Evolutionary conservation across 371 early-diverging fungal genomes (phyloP).

Genomic region (Mucor plumbeus): DNA sequence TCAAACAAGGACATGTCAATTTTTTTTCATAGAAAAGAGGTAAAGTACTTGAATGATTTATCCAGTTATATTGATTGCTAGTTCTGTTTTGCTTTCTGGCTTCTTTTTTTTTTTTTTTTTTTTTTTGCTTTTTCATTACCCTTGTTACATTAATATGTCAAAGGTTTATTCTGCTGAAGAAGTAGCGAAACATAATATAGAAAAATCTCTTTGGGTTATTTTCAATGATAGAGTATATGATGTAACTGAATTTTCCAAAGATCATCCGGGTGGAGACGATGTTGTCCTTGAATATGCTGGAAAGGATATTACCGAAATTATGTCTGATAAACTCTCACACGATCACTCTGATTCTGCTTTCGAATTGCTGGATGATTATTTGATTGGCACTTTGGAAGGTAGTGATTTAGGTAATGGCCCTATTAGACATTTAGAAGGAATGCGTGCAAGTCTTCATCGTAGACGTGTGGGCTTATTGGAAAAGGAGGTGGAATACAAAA

Average conservation of each 20-base stretch:
- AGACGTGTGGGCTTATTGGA: constrained; percentile 24
- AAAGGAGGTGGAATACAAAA: constrained; percentile 35
- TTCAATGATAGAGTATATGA: constrained; percentile 83
- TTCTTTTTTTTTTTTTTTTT: not conserved
- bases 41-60: not conserved
- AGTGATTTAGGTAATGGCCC: constrained; percentile 2
- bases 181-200: constrained; percentile 71
- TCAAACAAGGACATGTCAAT: constrained; percentile 4
- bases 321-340: constrained; percentile 81
- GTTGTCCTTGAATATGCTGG: constrained; percentile 79
- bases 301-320: constrained; percentile 69
- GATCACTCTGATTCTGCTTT: constrained; percentile 85
- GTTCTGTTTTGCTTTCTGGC: not conserved
- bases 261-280: constrained; percentile 86
- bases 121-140: not conserved
- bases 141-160: constrained; percentile 1
- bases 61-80: constrained; percentile 1
- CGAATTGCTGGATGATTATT: constrained; percentile 81
- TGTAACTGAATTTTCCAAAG: constrained; percentile 78
- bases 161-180: constrained; percentile 58
- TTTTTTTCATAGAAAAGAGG: not conserved
- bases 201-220: constrained; percentile 76
- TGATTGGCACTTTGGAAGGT: constrained; percentile 70
- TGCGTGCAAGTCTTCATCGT: constrained; percentile 29
- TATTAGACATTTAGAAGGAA: constrained; percentile 16